A percentile compares a stretch with the other conserved stretches of the same genome.
These are phyloP conservation scores for Saitozyma podzolica DNA, from an alignment of 768 basidiomycete genomes.

Conservation along the genomic window DNA sequence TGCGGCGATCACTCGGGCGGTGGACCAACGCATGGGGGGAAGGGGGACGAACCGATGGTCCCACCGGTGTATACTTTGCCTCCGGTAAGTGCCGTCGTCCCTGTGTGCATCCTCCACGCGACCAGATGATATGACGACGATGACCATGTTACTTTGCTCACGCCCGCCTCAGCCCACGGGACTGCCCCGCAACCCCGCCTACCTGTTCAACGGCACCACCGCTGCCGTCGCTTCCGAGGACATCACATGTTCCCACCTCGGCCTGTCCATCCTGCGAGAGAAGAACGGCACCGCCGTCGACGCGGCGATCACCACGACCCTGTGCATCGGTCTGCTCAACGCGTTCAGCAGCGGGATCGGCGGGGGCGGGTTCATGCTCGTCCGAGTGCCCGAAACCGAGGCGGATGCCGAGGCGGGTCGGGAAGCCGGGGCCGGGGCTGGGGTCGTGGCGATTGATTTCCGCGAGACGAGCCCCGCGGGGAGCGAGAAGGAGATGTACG, in stretches of 20 bases:
- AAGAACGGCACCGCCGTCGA: constrained; percentile 90
- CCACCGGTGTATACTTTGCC: constrained; percentile 43
- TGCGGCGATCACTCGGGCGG: background rate
- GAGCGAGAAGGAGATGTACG: constrained; percentile 76
- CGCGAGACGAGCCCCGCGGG: constrained; percentile 79
- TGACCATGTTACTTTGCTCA: background rate
- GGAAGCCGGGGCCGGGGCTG: background rate
- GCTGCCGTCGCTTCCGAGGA: constrained; percentile 93
- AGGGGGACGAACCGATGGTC: constrained; percentile 32
- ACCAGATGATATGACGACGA: background rate
- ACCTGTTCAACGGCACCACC: constrained; percentile 63
- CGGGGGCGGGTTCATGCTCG: constrained; percentile 51
- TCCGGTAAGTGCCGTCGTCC: constrained; percentile 20
- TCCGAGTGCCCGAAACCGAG: constrained; percentile 48
- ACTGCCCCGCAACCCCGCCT: constrained; percentile 60
- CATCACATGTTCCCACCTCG: constrained; percentile 78
- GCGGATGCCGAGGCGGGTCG: constrained; percentile 7
- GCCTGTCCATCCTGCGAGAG: constrained; percentile 67
- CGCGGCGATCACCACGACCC: constrained; percentile 72
- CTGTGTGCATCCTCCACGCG: background rate
- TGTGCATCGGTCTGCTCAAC: constrained; percentile 70
- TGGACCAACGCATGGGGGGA: background rate
- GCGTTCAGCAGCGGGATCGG: constrained; percentile 72
- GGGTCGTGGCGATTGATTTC: constrained; percentile 66
- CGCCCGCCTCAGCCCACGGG: constrained; percentile 37